These are phyloP conservation scores for Panicum miliaceum DNA, from an alignment of 176 grass and related monocot genomes.

Conservation along the genomic window DNA sequence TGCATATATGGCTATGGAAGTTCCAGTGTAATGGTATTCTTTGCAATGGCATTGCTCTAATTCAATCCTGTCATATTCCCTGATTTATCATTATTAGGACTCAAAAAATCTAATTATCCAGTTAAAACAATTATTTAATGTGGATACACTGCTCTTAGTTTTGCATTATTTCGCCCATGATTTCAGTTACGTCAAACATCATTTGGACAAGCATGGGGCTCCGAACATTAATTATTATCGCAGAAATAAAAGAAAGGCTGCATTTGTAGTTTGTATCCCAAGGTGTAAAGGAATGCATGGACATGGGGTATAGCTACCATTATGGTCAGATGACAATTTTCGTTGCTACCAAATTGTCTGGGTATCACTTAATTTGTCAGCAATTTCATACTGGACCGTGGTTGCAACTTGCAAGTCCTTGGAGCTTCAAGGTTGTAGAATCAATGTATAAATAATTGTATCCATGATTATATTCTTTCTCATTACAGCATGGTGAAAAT, in stretches of 20 bases:
- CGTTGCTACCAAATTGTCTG: background rate
- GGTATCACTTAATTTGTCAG: too few relatives aligned
- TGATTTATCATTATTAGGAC: too few relatives aligned
- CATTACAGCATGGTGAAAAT: background rate
- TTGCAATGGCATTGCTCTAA: too few relatives aligned
- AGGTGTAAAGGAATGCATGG: background rate
- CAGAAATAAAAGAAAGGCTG: background rate
- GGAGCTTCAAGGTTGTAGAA: background rate
- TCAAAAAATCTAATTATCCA: too few relatives aligned
- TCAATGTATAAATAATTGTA: background rate
- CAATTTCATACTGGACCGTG: background rate
- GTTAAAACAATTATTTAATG: too few relatives aligned
- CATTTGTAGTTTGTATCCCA: background rate
- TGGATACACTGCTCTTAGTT: too few relatives aligned
- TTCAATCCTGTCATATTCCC: too few relatives aligned
- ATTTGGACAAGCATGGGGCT: too few relatives aligned
- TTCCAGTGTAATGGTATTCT: too few relatives aligned
- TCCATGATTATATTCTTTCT: background rate
- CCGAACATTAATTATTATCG: background rate
- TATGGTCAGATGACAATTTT: background rate
- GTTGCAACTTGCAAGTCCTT: background rate
- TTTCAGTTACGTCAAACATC: background rate
- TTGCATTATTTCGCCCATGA: too few relatives aligned
- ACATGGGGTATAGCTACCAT: background rate
- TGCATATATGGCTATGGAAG: too few relatives aligned